phyloP scores from a whole-genome alignment of 805 yeast species.

The Nakazawaea molendinolei region DNA sequence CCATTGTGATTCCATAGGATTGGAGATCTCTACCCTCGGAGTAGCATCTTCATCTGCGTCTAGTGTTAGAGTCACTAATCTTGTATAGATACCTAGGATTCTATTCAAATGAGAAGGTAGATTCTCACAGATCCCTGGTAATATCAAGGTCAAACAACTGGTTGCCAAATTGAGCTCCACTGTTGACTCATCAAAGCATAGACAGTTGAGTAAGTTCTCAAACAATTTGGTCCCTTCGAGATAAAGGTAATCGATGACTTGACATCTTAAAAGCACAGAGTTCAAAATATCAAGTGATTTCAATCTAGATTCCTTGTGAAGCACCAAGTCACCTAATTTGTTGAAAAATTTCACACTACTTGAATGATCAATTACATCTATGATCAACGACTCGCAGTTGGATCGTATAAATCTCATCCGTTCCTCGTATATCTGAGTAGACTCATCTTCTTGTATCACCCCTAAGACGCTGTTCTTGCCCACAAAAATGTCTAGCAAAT shows the following conservation, averaged over 20 bases:
- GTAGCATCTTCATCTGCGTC: conserved; percentile 11
- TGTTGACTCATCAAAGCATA: conserved; percentile 34
- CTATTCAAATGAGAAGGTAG: conserved; percentile 30
- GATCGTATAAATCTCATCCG: conserved; percentile 38
- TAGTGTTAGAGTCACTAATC: conserved; percentile 33
- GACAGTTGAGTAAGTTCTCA: conserved; percentile 28
- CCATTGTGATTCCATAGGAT: conserved; percentile 2
- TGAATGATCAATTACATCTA: conserved; percentile 18
- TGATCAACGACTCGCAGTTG: conserved; percentile 35
- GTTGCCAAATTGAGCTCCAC: conserved; percentile 31
- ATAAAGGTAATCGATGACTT: no score
- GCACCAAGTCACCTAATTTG: conserved; percentile 30
- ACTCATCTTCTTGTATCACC: conserved; percentile 8
- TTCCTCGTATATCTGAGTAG: conserved; percentile 37
- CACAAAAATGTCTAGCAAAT: conserved; percentile 18
- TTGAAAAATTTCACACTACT: conserved; percentile 23
- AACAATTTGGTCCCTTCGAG: no score
- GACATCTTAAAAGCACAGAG: conserved; percentile 26
- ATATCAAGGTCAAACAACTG: conserved; percentile 25
- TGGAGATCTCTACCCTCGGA: conserved; percentile 1
- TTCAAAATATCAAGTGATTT: conserved; percentile 32
- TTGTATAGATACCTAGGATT: conserved; percentile 36
- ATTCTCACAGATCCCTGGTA: conserved; percentile 37
- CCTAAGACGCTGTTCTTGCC: conserved; percentile 17
- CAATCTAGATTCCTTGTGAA: conserved; percentile 27